phyloP scores from a whole-genome alignment of 257 asterid genomes.

The Solanum okadae region DNA sequence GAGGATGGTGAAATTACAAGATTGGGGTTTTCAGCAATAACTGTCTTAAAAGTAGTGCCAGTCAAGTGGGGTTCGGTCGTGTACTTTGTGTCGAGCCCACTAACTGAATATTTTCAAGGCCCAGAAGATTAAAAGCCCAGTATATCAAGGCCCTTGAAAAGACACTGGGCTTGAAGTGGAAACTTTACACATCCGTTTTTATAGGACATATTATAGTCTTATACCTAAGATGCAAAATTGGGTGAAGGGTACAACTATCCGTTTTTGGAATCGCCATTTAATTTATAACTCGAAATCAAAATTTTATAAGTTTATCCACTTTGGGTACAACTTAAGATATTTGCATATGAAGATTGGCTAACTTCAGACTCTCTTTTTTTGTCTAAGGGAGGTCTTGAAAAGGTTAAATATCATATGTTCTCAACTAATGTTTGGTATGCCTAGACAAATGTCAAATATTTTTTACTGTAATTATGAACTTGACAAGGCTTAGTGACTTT shows the following conservation, averaged over 20 bases:
- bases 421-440: not conserved
- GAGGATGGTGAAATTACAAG: constrained; percentile 16
- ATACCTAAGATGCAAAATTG: not conserved
- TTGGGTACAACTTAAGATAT: not conserved
- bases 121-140: not conserved
- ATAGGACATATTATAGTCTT: not conserved
- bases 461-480: not conserved
- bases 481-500: not conserved
- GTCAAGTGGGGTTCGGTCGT: not conserved
- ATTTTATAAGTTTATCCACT: too few species aligned
- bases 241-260: not conserved
- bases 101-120: not conserved
- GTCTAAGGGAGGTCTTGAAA: not conserved
- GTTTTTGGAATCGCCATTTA: not conserved
- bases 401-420: not conserved
- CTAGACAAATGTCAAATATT: not conserved
- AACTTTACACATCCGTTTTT: not conserved
- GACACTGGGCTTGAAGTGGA: not conserved
- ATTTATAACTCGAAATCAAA: not conserved
- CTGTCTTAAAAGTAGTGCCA: constrained; percentile 32
- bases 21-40: constrained; percentile 21
- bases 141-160: not conserved
- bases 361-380: not conserved
- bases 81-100: not conserved
- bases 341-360: not conserved